These are phyloP conservation scores for Podospora bellae-mahoneyi DNA, from an alignment of 495 filamentous ascomycete genomes.

Conservation along the genomic window DNA sequence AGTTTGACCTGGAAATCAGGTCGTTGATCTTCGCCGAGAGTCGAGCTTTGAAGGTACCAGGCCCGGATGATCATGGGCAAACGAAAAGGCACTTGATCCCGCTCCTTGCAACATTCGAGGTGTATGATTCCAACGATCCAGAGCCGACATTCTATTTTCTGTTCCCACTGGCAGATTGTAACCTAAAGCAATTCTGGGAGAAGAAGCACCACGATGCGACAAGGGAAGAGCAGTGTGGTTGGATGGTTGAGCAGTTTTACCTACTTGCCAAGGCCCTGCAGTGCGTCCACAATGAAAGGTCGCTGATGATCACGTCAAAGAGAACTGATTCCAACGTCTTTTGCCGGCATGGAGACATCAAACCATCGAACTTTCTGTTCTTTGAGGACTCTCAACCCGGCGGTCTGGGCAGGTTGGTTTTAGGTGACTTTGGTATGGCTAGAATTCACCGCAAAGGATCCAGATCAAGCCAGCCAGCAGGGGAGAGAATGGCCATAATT, in stretches of 20 bases:
- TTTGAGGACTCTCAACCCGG: neutral
- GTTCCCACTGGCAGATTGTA: constrained; percentile 1
- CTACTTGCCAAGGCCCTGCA: neutral
- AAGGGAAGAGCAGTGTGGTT: neutral
- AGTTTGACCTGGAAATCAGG: constrained; percentile 1
- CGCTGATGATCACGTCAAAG: neutral
- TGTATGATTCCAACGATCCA: neutral
- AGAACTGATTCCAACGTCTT: neutral
- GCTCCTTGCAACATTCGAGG: neutral
- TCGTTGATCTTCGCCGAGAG: constrained; percentile 1
- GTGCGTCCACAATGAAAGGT: neutral
- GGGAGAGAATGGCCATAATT: neutral
- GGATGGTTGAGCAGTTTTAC: constrained; percentile 8
- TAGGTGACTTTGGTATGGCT: constrained; percentile 1
- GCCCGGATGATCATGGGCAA: neutral
- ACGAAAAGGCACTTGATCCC: neutral
- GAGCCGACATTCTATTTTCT: constrained; percentile 1
- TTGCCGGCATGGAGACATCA: constrained; percentile 9
- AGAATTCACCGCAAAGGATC: neutral
- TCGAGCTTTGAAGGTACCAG: neutral
- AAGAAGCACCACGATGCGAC: neutral
- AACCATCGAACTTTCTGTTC: constrained; percentile 1
- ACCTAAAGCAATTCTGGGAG: constrained; percentile 3
- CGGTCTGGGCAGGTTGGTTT: neutral
- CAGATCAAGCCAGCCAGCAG: neutral